These are phyloP conservation scores for Cladosporium sp. DNA, from an alignment of 2,329 filamentous ascomycete genomes.

Conservation along the genomic window DNA sequence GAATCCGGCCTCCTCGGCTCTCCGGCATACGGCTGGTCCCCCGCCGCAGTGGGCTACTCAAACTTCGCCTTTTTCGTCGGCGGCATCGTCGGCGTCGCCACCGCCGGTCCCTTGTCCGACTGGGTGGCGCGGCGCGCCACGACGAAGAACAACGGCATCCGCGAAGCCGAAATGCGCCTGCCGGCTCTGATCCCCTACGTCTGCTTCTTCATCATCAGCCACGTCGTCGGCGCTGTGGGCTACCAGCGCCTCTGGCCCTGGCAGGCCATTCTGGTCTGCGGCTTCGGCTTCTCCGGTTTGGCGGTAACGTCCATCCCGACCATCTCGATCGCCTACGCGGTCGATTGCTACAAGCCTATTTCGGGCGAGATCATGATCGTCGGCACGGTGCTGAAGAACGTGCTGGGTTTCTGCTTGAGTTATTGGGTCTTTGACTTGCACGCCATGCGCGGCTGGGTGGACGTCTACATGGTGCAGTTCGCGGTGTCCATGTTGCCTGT, in stretches of 20 bases:
- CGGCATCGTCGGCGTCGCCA: slow-evolving; percentile 39
- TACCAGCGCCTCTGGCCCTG: slow-evolving; percentile 48
- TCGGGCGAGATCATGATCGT: slow-evolving; percentile 45
- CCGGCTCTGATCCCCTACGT: slow-evolving; percentile 50
- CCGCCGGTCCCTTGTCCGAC: slow-evolving; percentile 54
- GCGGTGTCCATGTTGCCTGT: slow-evolving; percentile 38
- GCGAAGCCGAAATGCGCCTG: slow-evolving; percentile 59
- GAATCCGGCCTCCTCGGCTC: slow-evolving; percentile 44
- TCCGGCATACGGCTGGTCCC: slow-evolving; percentile 41
- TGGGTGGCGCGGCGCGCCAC: slow-evolving; percentile 49
- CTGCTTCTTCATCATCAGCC: slow-evolving; percentile 47
- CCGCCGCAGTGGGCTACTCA: slow-evolving; percentile 45
- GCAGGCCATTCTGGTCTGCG: slow-evolving; percentile 46
- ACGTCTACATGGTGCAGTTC: slow-evolving; percentile 43
- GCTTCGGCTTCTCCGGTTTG: slow-evolving; percentile 43
- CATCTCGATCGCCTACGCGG: slow-evolving; percentile 42
- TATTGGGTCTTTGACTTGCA: slow-evolving; percentile 41
- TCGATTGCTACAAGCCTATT: slow-evolving; percentile 46
- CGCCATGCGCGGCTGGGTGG: slow-evolving; percentile 36
- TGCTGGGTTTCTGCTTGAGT: slow-evolving; percentile 40
- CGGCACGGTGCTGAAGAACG: slow-evolving; percentile 43
- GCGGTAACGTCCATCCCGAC: slow-evolving; percentile 40
- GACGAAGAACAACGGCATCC: slow-evolving; percentile 50
- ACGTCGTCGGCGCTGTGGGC: slow-evolving; percentile 46
- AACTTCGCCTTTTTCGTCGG: slow-evolving; percentile 47